Evolutionary conservation across 768 basidiomycete genomes (phyloP), one percentile per base, ranked within the genome.

Genomic region (Psilocybe subaeruginosa): DNA sequence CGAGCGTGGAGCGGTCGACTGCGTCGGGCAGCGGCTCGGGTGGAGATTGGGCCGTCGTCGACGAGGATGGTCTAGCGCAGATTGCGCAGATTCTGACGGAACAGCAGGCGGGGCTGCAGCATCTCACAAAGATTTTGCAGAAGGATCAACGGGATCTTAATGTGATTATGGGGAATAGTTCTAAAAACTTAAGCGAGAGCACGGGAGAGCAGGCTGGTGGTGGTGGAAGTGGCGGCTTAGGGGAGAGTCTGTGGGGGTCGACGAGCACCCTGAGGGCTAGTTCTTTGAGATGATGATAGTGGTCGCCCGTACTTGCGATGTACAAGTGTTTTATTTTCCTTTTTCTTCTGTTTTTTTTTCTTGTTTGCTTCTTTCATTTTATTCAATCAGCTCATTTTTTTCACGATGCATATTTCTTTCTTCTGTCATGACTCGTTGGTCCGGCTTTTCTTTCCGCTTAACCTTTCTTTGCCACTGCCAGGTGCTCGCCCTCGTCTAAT

Each of bases 21-120:
- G 67, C 69, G 11, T 81, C 79, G 14, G 23, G 80, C 78, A 1
- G 2, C 23, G 59, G 61, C 12, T 46, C 37, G 23, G 73, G 68
- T 27, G 80, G 82, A 7, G 90, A 88, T 66, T 93, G 92, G 92
- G 83, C 86, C 0, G 91, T 94, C n/a, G 90, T 91, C 2, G 93
- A 95, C 70, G 91, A 92, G 68, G 91, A 93, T 1, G 93, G 93
- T 1, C 74, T 95, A 58, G 79, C 85, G 50, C 87, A 91, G 71
- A 86, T 95, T 58, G 79, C 87, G 3, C 87, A 90, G 89, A 91
- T 94, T 63, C 74, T 95, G 39, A 76, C 79, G 6, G 88, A 92
- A 63, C 88, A 95, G 70, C 93, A 95, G 70, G 82, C 86, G 0
- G 93, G 93, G 23, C 76, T 95, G 56, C 87, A 87, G 27, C 90